Base-by-base conservation (phyloP, 768 basidiomycete species). In the Lactarius evosmus region DNA sequence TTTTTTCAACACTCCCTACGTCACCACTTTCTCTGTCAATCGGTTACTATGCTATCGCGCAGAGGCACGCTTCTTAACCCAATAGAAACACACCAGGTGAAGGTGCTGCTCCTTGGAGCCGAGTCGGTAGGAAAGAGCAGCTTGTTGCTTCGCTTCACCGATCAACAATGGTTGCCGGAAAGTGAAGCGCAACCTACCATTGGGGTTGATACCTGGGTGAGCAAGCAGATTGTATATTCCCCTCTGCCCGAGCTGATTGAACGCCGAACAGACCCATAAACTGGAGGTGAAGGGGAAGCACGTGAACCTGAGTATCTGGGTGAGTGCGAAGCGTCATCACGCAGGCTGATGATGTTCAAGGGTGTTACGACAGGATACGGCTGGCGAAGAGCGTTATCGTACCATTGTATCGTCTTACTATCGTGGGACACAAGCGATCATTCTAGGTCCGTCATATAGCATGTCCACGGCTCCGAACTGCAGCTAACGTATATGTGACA, bases 281-380 rank as follows among this genome's bases (percentile, higher is more conserved):
- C 90, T 93, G 90, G 85, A 88, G n/a, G 80, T 91, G 58, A 85
- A 85, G 56, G 85, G 88, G 61, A 87, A 83, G 80, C 90, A 83
- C 71, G 89, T 92, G 68, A 98, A 97, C 76, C 79, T 98, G 9
- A 93, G 90, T 61, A 95, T 98, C 74, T 98, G 96, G 96, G 95
- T 95, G 69, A 65, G 87, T 74, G 17, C 4, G 17, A 32, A 8
- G 34, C 7, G 27, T 14, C 29, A 11, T 25, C 27, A 50, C 29
- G 49, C 27, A 25, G 22, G 22, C 22, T 6, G 27, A 29, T 19
- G 56, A 25, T 29, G 62, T 59, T 44, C 33, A 36, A 46, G 22
- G 22, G 58, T 34, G n/a, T 70, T 46, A 46, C 22, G 22, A 46
- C 46, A 94, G 92, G 93, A 95, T 70, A 95, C 93, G 0, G 92